phyloP scores from a whole-genome alignment of 2,329 filamentous ascomycete genomes.

The Aspergillus sp. region DNA sequence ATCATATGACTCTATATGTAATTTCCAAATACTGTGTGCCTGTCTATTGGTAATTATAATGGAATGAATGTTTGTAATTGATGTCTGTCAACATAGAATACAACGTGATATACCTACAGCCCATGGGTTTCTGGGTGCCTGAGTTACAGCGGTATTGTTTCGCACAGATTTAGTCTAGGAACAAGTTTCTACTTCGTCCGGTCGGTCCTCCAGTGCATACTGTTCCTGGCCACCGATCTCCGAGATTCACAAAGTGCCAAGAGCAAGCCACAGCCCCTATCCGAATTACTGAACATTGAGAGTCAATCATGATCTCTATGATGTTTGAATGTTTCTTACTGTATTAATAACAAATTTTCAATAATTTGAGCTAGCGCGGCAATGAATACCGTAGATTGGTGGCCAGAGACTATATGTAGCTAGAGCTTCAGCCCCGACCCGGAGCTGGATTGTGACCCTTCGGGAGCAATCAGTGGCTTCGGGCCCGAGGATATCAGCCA shows the following conservation, averaged over 20 bases:
- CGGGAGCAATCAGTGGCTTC: not conserved
- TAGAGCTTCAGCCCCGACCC: not conserved
- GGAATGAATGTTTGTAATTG: not conserved
- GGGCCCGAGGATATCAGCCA: not conserved
- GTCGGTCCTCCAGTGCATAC: not conserved
- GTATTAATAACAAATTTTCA: too few species aligned
- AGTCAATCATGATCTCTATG: too few species aligned
- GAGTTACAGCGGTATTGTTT: not conserved
- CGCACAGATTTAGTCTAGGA: not conserved
- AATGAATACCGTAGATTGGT: too few species aligned
- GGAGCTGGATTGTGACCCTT: not conserved
- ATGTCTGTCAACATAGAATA: not conserved
- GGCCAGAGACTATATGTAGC: not conserved
- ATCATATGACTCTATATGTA: not conserved
- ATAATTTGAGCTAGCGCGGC: too few species aligned
- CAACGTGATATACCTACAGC: not conserved
- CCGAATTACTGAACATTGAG: too few species aligned
- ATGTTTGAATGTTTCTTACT: too few species aligned
- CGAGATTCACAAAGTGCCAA: not conserved
- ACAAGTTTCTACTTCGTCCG: not conserved
- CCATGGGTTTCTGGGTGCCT: not conserved
- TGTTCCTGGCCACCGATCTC: too few species aligned
- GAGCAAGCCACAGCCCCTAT: too few species aligned
- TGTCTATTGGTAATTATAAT: not conserved
- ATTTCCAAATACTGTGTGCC: not conserved